Evolutionary conservation across 176 grass and related monocot species (phyloP), one percentile per base, ranked within the genome.

Genomic region (Otatea glauca): DNA sequence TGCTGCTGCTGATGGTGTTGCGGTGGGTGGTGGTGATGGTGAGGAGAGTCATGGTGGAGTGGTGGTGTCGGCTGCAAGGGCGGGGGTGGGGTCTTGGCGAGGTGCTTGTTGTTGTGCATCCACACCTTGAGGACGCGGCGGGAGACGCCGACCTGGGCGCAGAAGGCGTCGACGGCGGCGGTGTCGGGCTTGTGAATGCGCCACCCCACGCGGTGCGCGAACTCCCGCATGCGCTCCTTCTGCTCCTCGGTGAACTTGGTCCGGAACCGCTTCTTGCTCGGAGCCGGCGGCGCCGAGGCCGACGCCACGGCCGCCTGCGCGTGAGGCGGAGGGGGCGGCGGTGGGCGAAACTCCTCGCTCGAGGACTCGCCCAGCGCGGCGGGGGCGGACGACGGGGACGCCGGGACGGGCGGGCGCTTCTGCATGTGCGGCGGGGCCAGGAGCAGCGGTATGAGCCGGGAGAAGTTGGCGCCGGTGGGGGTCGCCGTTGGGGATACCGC

Each of bases 101-200:
- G 89, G 91, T 88, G 92, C 86, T 96, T 99, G 85, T 99, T 96
- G 83, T 99, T 99, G 86, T 99, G 93, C 93, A 98, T 98, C 96
- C 96, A 98, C 77, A 98, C 96, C 91, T 98, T 98, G 76, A 99
- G 86, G 35, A 99, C 96, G 44, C 91, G 93, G n/a, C 93, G 88
- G 76, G 85, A 70, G 21, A 98, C 83, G 35, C 93, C 87, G 45
- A 93, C 70, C 87, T 95, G 83, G 0, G 77, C 83, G 76, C 96
- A 98, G 83, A 98, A 98, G 17, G 80, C 77, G 42, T 94, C 85
- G 2, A 93, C 88, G 45, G 88, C 91, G 12, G 16, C 89, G 18
- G 77, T 70, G 67, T 95, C 96, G 37, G 87, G 87, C 87, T 92
- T 93, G 70, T 98, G 96, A 63, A 98, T 82, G 83, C 93, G 83